phyloP scores from a whole-genome alignment of 306 rosid genomes.

The Cucurbita pepo region DNA sequence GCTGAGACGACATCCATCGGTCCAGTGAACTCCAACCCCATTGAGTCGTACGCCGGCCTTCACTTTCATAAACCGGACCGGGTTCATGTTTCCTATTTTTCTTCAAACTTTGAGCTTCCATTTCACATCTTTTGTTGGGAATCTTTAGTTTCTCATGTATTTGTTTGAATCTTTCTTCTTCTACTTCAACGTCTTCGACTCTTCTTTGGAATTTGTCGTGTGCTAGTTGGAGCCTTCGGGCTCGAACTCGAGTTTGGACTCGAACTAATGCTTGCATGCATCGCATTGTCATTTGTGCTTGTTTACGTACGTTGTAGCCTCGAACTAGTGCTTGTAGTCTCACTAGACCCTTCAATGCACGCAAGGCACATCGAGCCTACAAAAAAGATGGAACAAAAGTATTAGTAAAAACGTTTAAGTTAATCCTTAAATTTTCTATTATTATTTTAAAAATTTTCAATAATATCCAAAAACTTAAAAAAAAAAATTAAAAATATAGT shows the following conservation, averaged over 20 bases:
- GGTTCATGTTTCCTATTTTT: conserved; percentile 42
- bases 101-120: conserved; percentile 24
- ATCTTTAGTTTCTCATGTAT: conserved; percentile 11
- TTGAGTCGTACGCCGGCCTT: conserved; percentile 17
- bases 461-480: too few relatives aligned
- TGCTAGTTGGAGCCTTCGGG: conserved; percentile 49
- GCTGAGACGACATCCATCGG: conserved; percentile 65
- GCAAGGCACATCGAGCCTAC: conserved; percentile 80
- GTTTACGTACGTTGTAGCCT: conserved; percentile 83
- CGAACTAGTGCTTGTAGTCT: conserved; percentile 85
- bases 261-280: conserved; percentile 94
- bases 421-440: too few relatives aligned
- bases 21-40: conserved; percentile 91
- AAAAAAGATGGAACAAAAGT: not conserved
- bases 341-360: conserved; percentile 87
- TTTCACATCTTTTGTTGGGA: conserved; percentile 10
- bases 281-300: conserved; percentile 92
- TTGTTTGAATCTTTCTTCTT: not conserved
- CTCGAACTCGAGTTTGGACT: conserved; percentile 67
- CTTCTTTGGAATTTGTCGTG: conserved; percentile 33
- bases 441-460: too few relatives aligned
- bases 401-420: too few relatives aligned
- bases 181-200: not conserved
- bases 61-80: conserved; percentile 10
- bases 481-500: too few relatives aligned